Evolutionary conservation across 805 yeast genomes (phyloP).

Genomic region (Hanseniaspora guilliermondii): DNA sequence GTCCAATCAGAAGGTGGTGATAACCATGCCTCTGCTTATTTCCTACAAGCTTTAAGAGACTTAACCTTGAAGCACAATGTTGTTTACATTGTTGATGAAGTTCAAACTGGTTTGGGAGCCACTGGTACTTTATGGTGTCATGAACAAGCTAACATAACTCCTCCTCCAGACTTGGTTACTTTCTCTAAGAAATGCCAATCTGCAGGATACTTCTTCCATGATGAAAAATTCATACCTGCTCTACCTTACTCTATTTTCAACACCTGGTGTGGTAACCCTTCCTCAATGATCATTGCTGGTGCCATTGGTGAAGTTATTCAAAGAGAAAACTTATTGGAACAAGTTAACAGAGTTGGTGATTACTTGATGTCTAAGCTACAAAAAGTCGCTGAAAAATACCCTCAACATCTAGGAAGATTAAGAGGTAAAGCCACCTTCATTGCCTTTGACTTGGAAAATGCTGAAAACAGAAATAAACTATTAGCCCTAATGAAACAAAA

Average conservation of each 20-base stretch:
- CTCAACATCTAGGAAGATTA: slow-evolving; percentile 35
- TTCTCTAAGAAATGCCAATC: slow-evolving; percentile 64
- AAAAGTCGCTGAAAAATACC: slow-evolving; percentile 27
- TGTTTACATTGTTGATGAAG: slow-evolving; percentile 57
- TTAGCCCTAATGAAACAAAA: slow-evolving; percentile 34
- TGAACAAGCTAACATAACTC: slow-evolving; percentile 49
- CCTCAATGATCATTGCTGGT: slow-evolving; percentile 52
- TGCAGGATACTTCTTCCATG: slow-evolving; percentile 57
- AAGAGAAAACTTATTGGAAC: slow-evolving; percentile 37
- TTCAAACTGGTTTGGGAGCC: slow-evolving; percentile 65
- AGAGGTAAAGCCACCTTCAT: slow-evolving; percentile 61
- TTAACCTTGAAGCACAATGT: slow-evolving; percentile 45
- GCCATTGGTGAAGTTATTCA: slow-evolving; percentile 45
- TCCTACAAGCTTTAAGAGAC: slow-evolving; percentile 52
- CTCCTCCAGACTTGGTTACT: slow-evolving; percentile 57
- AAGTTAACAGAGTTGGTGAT: slow-evolving; percentile 41
- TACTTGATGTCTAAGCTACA: slow-evolving; percentile 38
- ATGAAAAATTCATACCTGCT: slow-evolving; percentile 46
- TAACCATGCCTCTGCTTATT: slow-evolving; percentile 51
- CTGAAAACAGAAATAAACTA: slow-evolving; percentile 36
- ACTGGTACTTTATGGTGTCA: slow-evolving; percentile 66
- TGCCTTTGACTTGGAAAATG: slow-evolving; percentile 45
- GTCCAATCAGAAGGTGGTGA: slow-evolving; percentile 71
- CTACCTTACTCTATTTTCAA: slow-evolving; percentile 59
- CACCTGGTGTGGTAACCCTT: slow-evolving; percentile 72